phyloP scores from a whole-genome alignment of 495 filamentous ascomycete genomes.

The Penicillium pancosmium region DNA sequence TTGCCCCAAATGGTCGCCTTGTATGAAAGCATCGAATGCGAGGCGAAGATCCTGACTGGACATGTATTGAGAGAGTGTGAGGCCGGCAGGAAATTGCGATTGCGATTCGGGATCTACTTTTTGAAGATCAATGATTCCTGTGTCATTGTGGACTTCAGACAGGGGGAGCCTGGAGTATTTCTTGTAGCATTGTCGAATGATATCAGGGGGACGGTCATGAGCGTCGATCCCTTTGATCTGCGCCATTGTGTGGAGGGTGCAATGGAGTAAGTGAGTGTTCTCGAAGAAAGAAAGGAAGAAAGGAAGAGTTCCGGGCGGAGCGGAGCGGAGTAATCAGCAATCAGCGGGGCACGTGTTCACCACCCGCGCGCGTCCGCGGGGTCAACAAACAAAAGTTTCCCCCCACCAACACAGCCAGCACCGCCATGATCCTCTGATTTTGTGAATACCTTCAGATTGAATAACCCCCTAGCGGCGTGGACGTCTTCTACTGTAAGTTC shows the following conservation, averaged over 20 bases:
- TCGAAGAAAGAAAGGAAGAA: background rate
- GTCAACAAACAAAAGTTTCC: background rate
- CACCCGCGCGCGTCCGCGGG: background rate
- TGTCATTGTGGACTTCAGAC: constrained; percentile 47
- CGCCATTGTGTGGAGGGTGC: constrained; percentile 29
- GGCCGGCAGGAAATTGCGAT: constrained; percentile 24
- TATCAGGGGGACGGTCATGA: constrained; percentile 68
- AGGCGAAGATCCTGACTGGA: constrained; percentile 35
- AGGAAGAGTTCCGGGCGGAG: constrained; percentile 1
- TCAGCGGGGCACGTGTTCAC: background rate
- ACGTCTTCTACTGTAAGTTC: background rate
- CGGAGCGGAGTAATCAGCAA: background rate
- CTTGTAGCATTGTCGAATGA: constrained; percentile 67
- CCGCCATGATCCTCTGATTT: background rate
- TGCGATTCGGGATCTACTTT: constrained; percentile 29
- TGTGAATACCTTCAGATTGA: too few species aligned
- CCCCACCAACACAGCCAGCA: background rate
- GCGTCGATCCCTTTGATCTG: constrained; percentile 61
- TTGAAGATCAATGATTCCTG: constrained; percentile 54
- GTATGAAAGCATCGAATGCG: constrained; percentile 39
- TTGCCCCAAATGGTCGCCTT: constrained; percentile 16
- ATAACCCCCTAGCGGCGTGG: too few species aligned
- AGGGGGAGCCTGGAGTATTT: constrained; percentile 53
- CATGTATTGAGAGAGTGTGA: constrained; percentile 35
- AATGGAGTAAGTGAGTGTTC: background rate